Evolutionary conservation across 2,329 filamentous ascomycete species (phyloP).

Genomic region (Penicillium sclerotigenum): DNA sequence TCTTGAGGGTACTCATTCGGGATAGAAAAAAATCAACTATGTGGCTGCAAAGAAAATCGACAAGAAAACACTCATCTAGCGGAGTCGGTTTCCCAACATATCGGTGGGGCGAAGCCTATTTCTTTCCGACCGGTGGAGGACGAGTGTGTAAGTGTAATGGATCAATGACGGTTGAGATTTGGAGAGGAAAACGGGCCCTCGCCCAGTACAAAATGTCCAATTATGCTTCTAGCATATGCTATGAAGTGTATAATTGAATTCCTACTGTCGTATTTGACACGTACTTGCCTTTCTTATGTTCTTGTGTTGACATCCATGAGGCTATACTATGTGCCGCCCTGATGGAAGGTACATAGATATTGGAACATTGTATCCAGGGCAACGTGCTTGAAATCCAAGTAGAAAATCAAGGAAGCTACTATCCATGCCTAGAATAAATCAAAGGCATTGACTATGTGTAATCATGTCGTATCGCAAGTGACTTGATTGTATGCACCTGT

Average conservation of each 20-base stretch:
- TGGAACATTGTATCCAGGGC: neutral
- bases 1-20: constrained; percentile 19
- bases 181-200: neutral
- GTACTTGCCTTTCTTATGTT: neutral
- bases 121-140: constrained; percentile 8
- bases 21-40: neutral
- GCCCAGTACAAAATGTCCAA: constrained; percentile 1
- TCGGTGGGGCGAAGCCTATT: constrained; percentile 8
- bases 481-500: neutral
- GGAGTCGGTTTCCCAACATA: constrained; percentile 1
- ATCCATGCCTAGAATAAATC: neutral
- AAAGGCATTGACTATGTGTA: neutral
- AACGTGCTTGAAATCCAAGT: neutral
- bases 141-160: constrained; percentile 10
- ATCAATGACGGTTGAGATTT: constrained; percentile 8
- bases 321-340: neutral
- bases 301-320: neutral
- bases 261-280: neutral
- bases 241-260: neutral
- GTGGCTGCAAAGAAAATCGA: neutral
- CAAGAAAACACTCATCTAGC: neutral
- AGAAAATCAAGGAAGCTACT: neutral
- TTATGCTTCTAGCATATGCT: neutral
- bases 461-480: neutral
- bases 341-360: constrained; percentile 12